Evolutionary conservation across 306 rosid genomes (phyloP), one percentile per base, ranked within the genome.

Genomic region (Vigna reflexopilosa): DNA sequence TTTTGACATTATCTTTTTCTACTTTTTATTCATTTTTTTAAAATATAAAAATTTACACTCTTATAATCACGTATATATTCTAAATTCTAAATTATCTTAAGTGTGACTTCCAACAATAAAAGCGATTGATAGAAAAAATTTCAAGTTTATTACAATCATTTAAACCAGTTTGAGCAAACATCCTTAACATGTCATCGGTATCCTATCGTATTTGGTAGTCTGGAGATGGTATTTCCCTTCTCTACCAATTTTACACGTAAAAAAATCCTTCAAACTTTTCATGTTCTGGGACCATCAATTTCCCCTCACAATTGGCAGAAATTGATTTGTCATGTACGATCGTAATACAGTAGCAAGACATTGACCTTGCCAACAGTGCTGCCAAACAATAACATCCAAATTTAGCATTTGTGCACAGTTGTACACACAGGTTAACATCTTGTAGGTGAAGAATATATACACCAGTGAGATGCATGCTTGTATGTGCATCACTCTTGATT

Each of bases 241-340:
- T 45, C 16, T 45, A 12, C 3, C 15, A 45, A 0, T 44, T 2
- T 44, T 44, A 3, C 48, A 42, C 4, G 9, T 42, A 44, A 9
- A 44, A 2, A 44, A 9, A 42, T 44, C 49, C 34, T 26, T 26
- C 3, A 26, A 38, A 42, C 30, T 57, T 73, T 38, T 13, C 16
- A 66, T 50, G 38, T 56, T 24, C 16, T 20, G 90, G 94, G 92
- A 85, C 94, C 94, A 83, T 81, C 58, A 16, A 70, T 76, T 77
- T 48, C 48, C 76, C 22, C 73, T 78, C 13, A 44, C 73, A 67
- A 52, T 51, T 67, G 63, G 22, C 72, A 16, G 78, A 55, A 56
- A 16, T 69, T 32, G 70, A 75, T 73, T 84, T 73, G 84, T 78
- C 86, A 73, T 50, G 80, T 73, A 81, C 47, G 58, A 10, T 54